Percentiles rank a stretch among this genome's conserved stretches.
Conservation (phyloP, 2,329 filamentous ascomycete species). For the Neonectria sp. region DNA sequence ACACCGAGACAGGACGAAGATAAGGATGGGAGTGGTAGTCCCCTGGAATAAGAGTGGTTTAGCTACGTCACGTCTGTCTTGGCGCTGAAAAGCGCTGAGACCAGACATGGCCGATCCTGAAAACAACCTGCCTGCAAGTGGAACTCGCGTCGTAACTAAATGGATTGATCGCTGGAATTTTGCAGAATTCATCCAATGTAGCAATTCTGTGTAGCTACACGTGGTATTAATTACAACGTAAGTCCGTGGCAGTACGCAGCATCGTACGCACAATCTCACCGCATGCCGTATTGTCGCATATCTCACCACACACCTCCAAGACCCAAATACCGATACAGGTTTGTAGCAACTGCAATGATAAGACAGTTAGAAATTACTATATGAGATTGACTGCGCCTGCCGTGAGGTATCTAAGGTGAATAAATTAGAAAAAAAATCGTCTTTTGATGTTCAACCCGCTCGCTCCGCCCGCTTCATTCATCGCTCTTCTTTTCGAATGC, state of each 20-base stretch:
- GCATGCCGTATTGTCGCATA: too few relatives aligned
- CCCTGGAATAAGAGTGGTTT: background rate
- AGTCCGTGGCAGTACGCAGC: background rate
- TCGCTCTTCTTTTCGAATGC: slow-evolving; percentile 6
- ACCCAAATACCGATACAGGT: background rate
- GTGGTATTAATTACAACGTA: background rate
- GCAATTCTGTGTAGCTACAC: too few relatives aligned
- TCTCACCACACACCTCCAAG: background rate
- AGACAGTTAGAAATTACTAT: slow-evolving; percentile 38
- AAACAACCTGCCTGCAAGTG: background rate
- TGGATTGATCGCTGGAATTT: background rate
- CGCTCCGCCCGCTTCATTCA: background rate
- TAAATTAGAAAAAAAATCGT: slow-evolving; percentile 23
- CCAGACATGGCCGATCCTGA: background rate
- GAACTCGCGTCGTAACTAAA: background rate
- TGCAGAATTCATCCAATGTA: too few relatives aligned
- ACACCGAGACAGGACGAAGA: background rate
- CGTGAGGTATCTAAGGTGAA: slow-evolving; percentile 33
- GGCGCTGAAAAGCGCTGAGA: background rate
- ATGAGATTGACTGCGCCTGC: slow-evolving; percentile 44
- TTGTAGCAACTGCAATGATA: background rate
- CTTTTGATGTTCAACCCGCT: slow-evolving; percentile 22
- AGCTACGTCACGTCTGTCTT: background rate
- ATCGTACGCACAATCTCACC: too few relatives aligned
- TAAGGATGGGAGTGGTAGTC: too few relatives aligned